phyloP scores from a whole-genome alignment of 139 green algal genomes.

The Pycnococcus provasolii region DNA sequence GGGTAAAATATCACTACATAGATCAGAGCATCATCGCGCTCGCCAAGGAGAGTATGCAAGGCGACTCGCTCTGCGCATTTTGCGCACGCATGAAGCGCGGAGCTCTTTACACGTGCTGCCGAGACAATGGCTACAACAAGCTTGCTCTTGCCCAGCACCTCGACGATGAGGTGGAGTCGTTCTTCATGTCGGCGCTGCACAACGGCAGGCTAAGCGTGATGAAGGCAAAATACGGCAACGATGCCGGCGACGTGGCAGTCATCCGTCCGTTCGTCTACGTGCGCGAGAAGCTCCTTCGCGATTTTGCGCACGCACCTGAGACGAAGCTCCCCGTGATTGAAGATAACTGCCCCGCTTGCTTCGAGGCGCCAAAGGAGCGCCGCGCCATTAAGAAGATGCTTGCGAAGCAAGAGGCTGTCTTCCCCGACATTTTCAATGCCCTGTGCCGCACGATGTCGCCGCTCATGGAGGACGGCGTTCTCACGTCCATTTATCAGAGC shows the following conservation, averaged over 20 bases:
- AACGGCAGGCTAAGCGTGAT: slow-evolving; percentile 20
- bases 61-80: slow-evolving; percentile 29
- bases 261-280: slow-evolving; percentile 23
- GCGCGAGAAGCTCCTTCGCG: slow-evolving; percentile 12
- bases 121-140: slow-evolving; percentile 27
- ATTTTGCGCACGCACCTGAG: slow-evolving; percentile 17
- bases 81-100: slow-evolving; percentile 30
- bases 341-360: slow-evolving; percentile 31
- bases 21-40: slow-evolving; percentile 24
- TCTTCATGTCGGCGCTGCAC: slow-evolving; percentile 28
- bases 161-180: slow-evolving; percentile 23
- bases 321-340: slow-evolving; percentile 19
- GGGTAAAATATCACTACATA: slow-evolving; percentile 26
- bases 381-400: slow-evolving; percentile 26
- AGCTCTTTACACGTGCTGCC: slow-evolving; percentile 29
- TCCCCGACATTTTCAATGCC: background rate
- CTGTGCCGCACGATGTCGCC: background rate
- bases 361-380: slow-evolving; percentile 26
- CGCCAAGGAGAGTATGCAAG: slow-evolving; percentile 14
- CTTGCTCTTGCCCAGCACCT: slow-evolving; percentile 25
- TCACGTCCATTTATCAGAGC: no score
- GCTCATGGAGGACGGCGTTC: background rate
- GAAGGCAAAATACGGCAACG: slow-evolving; percentile 24
- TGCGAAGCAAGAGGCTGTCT: slow-evolving; percentile 8
- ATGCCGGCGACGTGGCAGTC: slow-evolving; percentile 20